phyloP scores from a whole-genome alignment of 768 basidiomycete genomes.

The Tremella fuciformis region DNA sequence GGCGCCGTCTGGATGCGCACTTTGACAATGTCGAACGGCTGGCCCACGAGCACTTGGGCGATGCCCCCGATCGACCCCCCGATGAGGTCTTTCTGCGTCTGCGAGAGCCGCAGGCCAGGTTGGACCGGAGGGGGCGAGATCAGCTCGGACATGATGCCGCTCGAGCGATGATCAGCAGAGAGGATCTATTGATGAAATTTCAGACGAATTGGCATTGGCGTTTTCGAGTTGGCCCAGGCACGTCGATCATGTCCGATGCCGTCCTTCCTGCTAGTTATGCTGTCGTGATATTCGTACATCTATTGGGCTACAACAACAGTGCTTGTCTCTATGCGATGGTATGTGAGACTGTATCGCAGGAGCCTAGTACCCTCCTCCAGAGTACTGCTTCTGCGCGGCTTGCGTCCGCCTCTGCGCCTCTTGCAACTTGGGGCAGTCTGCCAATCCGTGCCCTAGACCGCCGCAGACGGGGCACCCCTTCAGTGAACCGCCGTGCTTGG shows the following conservation, averaged over 20 bases:
- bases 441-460: conserved; percentile 89
- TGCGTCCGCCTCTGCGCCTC: conserved; percentile 86
- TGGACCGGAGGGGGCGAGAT: conserved; percentile 33
- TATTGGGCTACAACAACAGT: too few relatives aligned
- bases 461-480: conserved; percentile 96
- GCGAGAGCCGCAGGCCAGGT: conserved; percentile 33
- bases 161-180: too few relatives aligned
- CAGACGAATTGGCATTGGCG: not conserved
- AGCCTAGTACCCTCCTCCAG: conserved; percentile 66
- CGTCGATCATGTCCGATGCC: too few relatives aligned
- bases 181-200: conserved; percentile 10
- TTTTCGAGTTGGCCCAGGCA: too few relatives aligned
- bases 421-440: conserved; percentile 94
- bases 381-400: conserved; percentile 74
- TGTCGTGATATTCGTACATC: not conserved
- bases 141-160: conserved; percentile 42
- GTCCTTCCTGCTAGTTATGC: too few relatives aligned
- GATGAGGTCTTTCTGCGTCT: conserved; percentile 76
- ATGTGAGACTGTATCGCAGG: too few relatives aligned
- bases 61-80: conserved; percentile 91
- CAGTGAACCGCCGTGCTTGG: conserved; percentile 69
- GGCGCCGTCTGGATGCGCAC: conserved; percentile 87
- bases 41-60: conserved; percentile 58
- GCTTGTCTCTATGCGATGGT: too few relatives aligned
- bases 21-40: conserved; percentile 97